These are phyloP conservation scores for Diophrys sp. DNA, from an alignment of 73 alveolate species.

Conservation along the genomic window DNA sequence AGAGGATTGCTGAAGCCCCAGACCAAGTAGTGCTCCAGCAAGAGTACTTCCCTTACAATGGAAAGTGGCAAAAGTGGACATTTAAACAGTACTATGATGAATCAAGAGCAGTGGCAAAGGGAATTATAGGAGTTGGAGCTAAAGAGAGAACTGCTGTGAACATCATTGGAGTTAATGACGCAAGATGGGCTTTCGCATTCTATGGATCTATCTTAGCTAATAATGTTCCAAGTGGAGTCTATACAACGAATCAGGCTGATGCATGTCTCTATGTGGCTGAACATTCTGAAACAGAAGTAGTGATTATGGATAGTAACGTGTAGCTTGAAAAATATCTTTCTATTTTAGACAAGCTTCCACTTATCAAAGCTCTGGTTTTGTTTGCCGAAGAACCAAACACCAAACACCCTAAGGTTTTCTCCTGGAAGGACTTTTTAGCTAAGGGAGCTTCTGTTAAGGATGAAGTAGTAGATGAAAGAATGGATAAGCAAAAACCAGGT, in stretches of 20 bases:
- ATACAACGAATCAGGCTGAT: conserved; percentile 55
- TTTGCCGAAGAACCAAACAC: conserved; percentile 25
- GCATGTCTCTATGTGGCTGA: conserved; percentile 46
- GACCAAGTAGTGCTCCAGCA: neutral
- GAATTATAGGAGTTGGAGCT: conserved; percentile 70
- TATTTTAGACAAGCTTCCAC: conserved; percentile 13
- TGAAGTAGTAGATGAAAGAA: conserved; percentile 25
- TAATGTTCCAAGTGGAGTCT: conserved; percentile 46
- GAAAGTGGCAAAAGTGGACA: conserved; percentile 54
- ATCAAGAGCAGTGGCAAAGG: conserved; percentile 58
- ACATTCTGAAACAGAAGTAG: conserved; percentile 45
- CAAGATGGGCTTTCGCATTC: conserved; percentile 57
- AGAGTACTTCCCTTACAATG: neutral
- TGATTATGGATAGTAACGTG: conserved; percentile 27
- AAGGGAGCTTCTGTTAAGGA: conserved; percentile 37
- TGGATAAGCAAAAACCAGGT: conserved; percentile 51
- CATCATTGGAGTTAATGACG: conserved; percentile 64
- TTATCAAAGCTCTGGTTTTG: conserved; percentile 17
- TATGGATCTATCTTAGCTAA: conserved; percentile 52
- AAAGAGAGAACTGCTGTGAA: conserved; percentile 48
- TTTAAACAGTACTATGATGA: conserved; percentile 61
- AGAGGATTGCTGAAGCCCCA: conserved; percentile 2
- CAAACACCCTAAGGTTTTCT: conserved; percentile 18
- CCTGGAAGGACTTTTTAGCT: conserved; percentile 21
- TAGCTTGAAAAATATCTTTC: conserved; percentile 25